A percentile compares a stretch with the other conserved stretches of the same genome.
Evolutionary conservation across 208 protist genomes (phyloP).

Genomic region (Jaenimonas drosophilae): DNA sequence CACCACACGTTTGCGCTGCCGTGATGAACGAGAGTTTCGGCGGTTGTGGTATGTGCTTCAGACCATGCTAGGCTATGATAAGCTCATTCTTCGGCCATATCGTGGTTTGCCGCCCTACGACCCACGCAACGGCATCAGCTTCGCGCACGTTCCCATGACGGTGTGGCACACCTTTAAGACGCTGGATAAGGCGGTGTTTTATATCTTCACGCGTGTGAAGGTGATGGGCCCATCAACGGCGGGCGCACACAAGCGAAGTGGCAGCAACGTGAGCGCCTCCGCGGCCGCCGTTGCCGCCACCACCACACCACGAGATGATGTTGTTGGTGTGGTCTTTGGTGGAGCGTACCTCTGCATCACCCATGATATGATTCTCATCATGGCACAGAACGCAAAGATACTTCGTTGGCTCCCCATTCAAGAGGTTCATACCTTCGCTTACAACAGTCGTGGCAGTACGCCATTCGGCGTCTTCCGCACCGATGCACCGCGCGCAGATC

Average conservation of each 20-base stretch:
- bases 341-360: slow-evolving; percentile 53
- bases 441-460: slow-evolving; percentile 19
- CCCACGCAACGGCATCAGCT: slow-evolving; percentile 11
- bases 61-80: slow-evolving; percentile 13
- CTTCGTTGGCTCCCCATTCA: slow-evolving; percentile 44
- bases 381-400: slow-evolving; percentile 45
- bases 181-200: slow-evolving; percentile 8
- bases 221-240: slow-evolving; percentile 2
- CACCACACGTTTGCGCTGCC: slow-evolving; percentile 2
- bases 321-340: slow-evolving; percentile 7
- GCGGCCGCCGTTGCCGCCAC: too few species aligned
- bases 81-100: slow-evolving; percentile 5
- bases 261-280: too few species aligned
- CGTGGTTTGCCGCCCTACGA: slow-evolving; percentile 13
- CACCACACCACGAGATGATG: neutral
- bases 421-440: slow-evolving; percentile 37
- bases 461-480: slow-evolving; percentile 50
- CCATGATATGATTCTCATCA: slow-evolving; percentile 46
- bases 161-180: slow-evolving; percentile 3
- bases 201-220: slow-evolving; percentile 8
- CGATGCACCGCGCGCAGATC: slow-evolving; percentile 33
- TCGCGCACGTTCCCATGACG: slow-evolving; percentile 9
- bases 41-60: slow-evolving; percentile 13
- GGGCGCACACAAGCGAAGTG: neutral
- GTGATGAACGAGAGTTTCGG: slow-evolving; percentile 13